phyloP scores from a whole-genome alignment of 2,329 filamentous ascomycete genomes.

The Cercospora sp. region DNA sequence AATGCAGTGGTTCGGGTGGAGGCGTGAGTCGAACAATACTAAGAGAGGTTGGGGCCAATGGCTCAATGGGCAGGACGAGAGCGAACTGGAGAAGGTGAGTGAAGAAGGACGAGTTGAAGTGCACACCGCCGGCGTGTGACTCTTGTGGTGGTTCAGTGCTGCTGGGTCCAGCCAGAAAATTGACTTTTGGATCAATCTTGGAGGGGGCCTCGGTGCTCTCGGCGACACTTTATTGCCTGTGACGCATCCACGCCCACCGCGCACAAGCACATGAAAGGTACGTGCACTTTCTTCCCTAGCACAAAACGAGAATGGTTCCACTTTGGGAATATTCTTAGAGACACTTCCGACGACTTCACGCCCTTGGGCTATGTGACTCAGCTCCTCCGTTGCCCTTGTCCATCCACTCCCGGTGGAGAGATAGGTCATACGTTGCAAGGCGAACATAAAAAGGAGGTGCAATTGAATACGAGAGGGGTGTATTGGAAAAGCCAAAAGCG shows the following conservation, averaged over 20 bases:
- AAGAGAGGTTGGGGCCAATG: background rate
- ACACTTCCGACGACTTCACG: background rate
- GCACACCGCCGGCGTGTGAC: background rate
- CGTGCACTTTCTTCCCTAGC: background rate
- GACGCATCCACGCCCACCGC: background rate
- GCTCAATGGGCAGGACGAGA: background rate
- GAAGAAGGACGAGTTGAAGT: background rate
- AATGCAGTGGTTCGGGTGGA: background rate
- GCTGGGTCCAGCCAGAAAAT: slow-evolving; percentile 5
- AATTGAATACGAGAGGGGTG: background rate
- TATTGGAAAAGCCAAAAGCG: background rate
- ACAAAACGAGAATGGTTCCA: background rate
- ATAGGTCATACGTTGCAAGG: background rate
- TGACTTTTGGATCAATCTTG: background rate
- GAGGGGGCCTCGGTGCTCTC: background rate
- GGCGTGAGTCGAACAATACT: background rate
- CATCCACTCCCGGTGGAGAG: background rate
- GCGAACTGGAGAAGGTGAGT: background rate
- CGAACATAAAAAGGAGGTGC: background rate
- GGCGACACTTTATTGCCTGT: background rate
- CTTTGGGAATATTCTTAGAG: background rate
- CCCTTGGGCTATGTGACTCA: background rate
- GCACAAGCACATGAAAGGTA: background rate
- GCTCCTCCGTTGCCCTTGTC: background rate
- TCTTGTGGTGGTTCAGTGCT: background rate